These are phyloP conservation scores for Endoconidiophora laricicola DNA, from an alignment of 2,329 filamentous ascomycete species.

Conservation along the genomic window DNA sequence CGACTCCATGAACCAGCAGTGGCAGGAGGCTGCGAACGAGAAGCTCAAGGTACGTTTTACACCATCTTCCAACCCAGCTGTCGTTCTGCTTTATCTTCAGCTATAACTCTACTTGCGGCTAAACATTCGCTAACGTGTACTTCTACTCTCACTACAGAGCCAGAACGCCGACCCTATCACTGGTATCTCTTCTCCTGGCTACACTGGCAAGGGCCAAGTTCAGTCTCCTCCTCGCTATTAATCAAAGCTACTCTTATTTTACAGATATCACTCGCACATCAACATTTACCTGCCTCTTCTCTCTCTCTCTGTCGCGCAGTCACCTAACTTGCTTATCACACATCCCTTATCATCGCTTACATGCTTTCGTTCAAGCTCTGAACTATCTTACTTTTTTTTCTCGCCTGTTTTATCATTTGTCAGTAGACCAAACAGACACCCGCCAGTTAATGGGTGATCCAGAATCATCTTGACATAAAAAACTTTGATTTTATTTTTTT, in stretches of 20 bases:
- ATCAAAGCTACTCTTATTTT: conserved; percentile 14
- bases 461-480: conserved; percentile 2
- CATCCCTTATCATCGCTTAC: conserved; percentile 2
- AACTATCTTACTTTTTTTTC: conserved; percentile 4
- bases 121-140: conserved; percentile 10
- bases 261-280: background rate
- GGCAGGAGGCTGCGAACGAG: conserved; percentile 90
- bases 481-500: background rate
- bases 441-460: conserved; percentile 2
- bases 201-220: conserved; percentile 61
- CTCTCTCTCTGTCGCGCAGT: no score
- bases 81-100: background rate
- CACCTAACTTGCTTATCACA: no score
- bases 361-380: conserved; percentile 9
- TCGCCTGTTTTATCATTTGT: conserved; percentile 19
- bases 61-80: background rate
- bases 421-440: conserved; percentile 18
- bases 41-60: conserved; percentile 60
- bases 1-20: conserved; percentile 88
- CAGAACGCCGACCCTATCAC: conserved; percentile 79
- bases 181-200: conserved; percentile 64
- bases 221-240: conserved; percentile 46
- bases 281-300: background rate
- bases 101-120: conserved; percentile 9
- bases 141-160: conserved; percentile 32